Conservation (phyloP, 2,329 filamentous ascomycete genomes). For the Pestalotiopsis sp. region DNA sequence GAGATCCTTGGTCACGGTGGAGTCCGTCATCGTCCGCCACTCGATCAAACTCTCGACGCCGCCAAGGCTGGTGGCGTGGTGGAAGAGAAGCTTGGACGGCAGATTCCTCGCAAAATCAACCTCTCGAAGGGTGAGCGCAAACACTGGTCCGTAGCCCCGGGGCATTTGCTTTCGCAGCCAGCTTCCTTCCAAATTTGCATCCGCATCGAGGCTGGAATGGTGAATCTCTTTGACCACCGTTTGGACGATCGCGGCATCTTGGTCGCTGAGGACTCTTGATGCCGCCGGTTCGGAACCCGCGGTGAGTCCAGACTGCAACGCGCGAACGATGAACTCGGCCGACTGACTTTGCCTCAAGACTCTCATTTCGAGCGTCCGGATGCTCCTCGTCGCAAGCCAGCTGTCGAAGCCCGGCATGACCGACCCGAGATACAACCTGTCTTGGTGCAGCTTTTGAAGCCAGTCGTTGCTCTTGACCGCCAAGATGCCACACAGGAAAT, state of each 20-base stretch:
- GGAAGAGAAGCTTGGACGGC: conserved; percentile 84
- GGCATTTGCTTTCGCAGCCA: conserved; percentile 93
- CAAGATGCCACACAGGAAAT: conserved; percentile 87
- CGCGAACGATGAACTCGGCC: conserved; percentile 64
- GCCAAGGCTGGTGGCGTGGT: conserved; percentile 91
- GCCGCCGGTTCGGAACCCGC: conserved; percentile 5
- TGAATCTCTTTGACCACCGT: conserved; percentile 61
- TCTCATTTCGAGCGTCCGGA: conserved; percentile 83
- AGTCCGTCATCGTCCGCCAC: conserved; percentile 90
- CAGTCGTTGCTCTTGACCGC: conserved; percentile 59
- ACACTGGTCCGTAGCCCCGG: conserved; percentile 85
- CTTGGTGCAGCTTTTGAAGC: conserved; percentile 61
- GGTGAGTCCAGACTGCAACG: conserved; percentile 61
- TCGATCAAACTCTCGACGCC: conserved; percentile 96
- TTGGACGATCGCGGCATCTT: conserved; percentile 41
- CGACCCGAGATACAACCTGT: conserved; percentile 77
- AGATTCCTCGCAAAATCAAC: conserved; percentile 64
- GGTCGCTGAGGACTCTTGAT: neutral
- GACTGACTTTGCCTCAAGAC: conserved; percentile 76
- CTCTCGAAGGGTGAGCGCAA: conserved; percentile 69
- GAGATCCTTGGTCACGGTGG: conserved; percentile 68
- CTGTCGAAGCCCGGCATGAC: conserved; percentile 90
- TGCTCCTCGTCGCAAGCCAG: conserved; percentile 85
- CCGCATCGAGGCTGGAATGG: conserved; percentile 79
- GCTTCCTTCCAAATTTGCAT: conserved; percentile 55